These are phyloP conservation scores for Penicillium parvum DNA, from an alignment of 495 filamentous ascomycete genomes.

Conservation along the genomic window DNA sequence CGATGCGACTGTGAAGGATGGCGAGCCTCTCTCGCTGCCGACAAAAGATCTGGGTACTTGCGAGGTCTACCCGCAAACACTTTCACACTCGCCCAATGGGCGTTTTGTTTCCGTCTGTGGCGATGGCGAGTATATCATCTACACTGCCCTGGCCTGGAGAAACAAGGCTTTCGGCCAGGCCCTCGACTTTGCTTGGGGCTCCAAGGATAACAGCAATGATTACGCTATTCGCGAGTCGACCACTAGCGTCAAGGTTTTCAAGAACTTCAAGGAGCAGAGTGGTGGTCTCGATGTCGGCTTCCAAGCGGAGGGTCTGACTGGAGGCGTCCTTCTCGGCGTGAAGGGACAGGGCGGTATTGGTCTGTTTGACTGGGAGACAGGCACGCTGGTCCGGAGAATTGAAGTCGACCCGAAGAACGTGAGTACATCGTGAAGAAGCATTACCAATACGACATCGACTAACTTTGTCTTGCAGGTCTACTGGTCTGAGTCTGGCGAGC, in stretches of 20 bases:
- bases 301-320: conserved; percentile 86
- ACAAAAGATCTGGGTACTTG: conserved; percentile 94
- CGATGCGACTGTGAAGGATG: conserved; percentile 80
- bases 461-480: conserved; percentile 59
- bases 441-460: conserved; percentile 9
- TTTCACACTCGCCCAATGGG: conserved; percentile 94
- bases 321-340: conserved; percentile 89
- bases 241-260: conserved; percentile 92
- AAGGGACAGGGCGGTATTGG: conserved; percentile 92
- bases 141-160: conserved; percentile 93
- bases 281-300: conserved; percentile 92
- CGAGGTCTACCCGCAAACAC: conserved; percentile 92
- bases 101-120: conserved; percentile 96
- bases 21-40: conserved; percentile 74
- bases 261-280: conserved; percentile 92
- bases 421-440: conserved; percentile 19
- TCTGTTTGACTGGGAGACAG: conserved; percentile 93
- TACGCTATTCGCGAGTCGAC: conserved; percentile 93
- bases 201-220: conserved; percentile 97
- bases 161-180: conserved; percentile 97
- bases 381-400: conserved; percentile 84
- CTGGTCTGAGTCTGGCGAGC: conserved; percentile 95
- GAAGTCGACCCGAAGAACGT: conserved; percentile 86
- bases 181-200: conserved; percentile 94
- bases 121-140: conserved; percentile 97